Percentiles rank a stretch among this genome's conserved stretches.
Evolutionary conservation across 106 monocot species (phyloP).

Genomic region (Cymbidium sinense): DNA sequence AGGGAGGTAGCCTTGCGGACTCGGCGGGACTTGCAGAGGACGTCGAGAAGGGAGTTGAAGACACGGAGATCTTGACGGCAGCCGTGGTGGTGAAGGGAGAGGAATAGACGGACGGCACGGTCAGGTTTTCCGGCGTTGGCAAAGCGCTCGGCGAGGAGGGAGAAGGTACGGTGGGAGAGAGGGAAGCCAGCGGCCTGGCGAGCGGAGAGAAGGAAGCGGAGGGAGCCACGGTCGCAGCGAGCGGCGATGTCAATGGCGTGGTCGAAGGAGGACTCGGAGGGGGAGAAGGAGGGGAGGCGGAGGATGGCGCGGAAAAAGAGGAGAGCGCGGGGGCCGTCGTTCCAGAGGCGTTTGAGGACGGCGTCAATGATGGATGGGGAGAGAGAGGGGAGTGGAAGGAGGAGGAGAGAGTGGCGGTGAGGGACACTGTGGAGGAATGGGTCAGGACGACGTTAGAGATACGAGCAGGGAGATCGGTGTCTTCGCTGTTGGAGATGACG

Average conservation of each 20-base stretch:
- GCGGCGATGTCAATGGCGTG: conserved; percentile 53
- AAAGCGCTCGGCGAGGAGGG: conserved; percentile 63
- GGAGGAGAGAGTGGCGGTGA: conserved; percentile 23
- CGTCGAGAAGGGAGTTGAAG: conserved; percentile 82
- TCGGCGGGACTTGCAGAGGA: conserved; percentile 62
- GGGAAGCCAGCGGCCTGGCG: conserved; percentile 8
- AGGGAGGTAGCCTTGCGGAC: conserved; percentile 64
- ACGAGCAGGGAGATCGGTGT: conserved; percentile 7
- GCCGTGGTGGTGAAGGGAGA: conserved; percentile 61
- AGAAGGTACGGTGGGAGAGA: conserved; percentile 52
- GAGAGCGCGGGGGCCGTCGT: conserved; percentile 58
- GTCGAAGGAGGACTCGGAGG: conserved; percentile 40
- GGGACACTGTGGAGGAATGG: conserved; percentile 18
- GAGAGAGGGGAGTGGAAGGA: conserved; percentile 9
- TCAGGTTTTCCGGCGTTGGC: conserved; percentile 55
- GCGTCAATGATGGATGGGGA: conserved; percentile 27
- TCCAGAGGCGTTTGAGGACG: conserved; percentile 72
- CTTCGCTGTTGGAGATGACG: neutral
- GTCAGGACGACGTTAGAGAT: conserved; percentile 35
- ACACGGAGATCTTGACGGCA: conserved; percentile 36
- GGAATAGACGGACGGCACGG: conserved; percentile 67
- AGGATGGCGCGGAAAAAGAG: conserved; percentile 57
- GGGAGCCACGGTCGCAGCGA: conserved; percentile 33
- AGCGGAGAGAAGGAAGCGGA: conserved; percentile 28
- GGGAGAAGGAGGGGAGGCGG: conserved; percentile 27